These are phyloP conservation scores for Apiotrichum domesticum DNA, from an alignment of 1,284 basidiomycete genomes.

Conservation along the genomic window DNA sequence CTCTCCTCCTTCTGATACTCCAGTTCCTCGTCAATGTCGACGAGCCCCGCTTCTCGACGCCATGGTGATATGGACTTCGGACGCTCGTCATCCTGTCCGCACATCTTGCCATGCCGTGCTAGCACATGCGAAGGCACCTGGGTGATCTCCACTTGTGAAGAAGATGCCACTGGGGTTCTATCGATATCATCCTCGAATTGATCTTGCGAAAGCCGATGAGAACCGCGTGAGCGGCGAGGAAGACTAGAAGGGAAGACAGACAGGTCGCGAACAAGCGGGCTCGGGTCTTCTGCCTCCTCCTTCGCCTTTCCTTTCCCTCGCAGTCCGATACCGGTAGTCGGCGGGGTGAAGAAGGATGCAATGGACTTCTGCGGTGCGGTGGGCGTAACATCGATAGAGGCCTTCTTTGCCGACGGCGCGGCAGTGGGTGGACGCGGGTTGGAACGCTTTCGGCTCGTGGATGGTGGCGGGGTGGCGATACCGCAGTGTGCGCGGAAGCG, in stretches of 20 bases:
- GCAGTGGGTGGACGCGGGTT: background rate
- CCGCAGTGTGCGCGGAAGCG: constrained; percentile 13
- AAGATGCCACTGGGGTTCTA: background rate
- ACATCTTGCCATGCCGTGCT: constrained; percentile 21
- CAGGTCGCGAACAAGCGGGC: background rate
- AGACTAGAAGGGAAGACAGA: background rate
- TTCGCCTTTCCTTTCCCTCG: background rate
- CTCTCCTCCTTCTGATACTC: background rate
- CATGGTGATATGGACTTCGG: constrained; percentile 13
- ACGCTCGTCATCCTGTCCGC: constrained; percentile 19
- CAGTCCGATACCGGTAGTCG: background rate
- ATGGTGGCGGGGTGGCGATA: constrained; percentile 25
- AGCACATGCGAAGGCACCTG: constrained; percentile 26
- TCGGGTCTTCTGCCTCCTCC: background rate
- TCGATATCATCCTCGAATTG: background rate
- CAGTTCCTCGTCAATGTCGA: background rate
- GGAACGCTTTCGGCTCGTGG: constrained; percentile 7
- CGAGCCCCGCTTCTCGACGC: background rate
- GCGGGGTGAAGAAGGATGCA: constrained; percentile 11
- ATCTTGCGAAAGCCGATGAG: background rate
- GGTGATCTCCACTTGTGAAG: constrained; percentile 15
- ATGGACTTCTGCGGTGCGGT: constrained; percentile 3
- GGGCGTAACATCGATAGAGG: background rate
- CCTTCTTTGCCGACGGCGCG: background rate
- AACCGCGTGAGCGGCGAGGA: background rate